Evolutionary conservation across 129 eudicot species (phyloP), one percentile per base, ranked within the genome.

Genomic region (Flaveria sonorensis): DNA sequence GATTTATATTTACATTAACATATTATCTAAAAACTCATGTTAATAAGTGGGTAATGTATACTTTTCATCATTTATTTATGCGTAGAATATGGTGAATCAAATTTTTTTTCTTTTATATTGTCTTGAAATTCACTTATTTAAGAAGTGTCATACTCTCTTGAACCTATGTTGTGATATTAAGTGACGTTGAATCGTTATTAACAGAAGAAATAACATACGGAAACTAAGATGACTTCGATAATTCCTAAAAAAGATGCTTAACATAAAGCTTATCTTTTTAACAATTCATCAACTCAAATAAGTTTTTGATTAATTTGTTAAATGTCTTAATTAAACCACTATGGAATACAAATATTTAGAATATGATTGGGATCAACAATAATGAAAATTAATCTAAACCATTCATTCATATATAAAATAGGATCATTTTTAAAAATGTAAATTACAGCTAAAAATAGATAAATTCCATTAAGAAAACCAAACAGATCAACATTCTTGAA

Each of bases 401-500:
- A 60, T 12, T 12, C 66, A 24, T 23, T 16, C 8, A 21, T 24
- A 24, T 20, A 19, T 19, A 19, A 57, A 24, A 60, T 0, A 1
- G n/a, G 39, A 60, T 24, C 10, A 61, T 12, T 28, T 61, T 26
- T 23, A 3, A 61, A 26, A 12, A 4, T 26, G 14, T 12, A 61
- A 24, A 1, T 61, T 52, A 52, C n/a, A 52, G 16, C 59, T 52
- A 5, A 16, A 59, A 0, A 6, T 18, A 56, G 28, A 19, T 56
- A 21, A 56, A 56, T 56, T 56, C 63, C 7, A 13, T 4, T 4
- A 61, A 13, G 12, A 61, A 14, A 12, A 23, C 39, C 40, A 24
- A 61, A 61, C 24, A 57, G 10, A 57, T 57, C 65, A 59, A 59
- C 65, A 26, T 61, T 61, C 68, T 59, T 59, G 43, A 61, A 26